Evolutionary conservation across 2,329 filamentous ascomycete genomes (phyloP), one percentile per base, ranked within the genome.

Genomic region (Penicillium sp.): DNA sequence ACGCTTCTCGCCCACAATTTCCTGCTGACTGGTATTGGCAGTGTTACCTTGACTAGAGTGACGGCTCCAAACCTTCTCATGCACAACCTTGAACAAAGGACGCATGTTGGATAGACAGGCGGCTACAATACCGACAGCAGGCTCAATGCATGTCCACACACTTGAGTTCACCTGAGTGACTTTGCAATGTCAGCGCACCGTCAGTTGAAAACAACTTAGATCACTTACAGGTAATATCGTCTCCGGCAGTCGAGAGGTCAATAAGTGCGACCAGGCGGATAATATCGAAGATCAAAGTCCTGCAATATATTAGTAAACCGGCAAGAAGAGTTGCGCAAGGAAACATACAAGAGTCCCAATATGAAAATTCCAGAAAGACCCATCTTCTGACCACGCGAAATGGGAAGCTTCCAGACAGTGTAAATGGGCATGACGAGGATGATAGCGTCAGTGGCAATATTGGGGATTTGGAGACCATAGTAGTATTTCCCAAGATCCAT

Each of bases 111-210:
- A 62, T 3, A 71, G 53, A 44, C 68, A 71, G 11, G 65, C 63
- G 0, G 67, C 67, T 3, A 66, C 65, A 23, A 71, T 70, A 11
- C 68, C 68, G 3, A 71, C 67, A 5, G 67, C 65, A 10, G 67
- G 64, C 31, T 72, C 69, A 35, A 71, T 68, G 53, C 67, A 70
- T 14, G 69, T 70, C 69, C 69, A 72, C n/a, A 70, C 68, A 26
- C 64, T 67, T 23, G 59, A 43, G 13, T 60, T 55, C 16, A 69
- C 64, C 63, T 71, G 63, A 35, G 61, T 66, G 27, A 70, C 67
- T 70, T 70, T 61, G 69, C 21, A 19, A 13, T n/a, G 29, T 46
- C 25, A 44, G 14, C n/a, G 43, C 19, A 13, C 2, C 2, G 43
- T 21, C 16, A 8, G 7, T n/a, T 37, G 3, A 23, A 27, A 19